phyloP scores from a whole-genome alignment of 106 monocot species.

The Iris macrosiphon region DNA sequence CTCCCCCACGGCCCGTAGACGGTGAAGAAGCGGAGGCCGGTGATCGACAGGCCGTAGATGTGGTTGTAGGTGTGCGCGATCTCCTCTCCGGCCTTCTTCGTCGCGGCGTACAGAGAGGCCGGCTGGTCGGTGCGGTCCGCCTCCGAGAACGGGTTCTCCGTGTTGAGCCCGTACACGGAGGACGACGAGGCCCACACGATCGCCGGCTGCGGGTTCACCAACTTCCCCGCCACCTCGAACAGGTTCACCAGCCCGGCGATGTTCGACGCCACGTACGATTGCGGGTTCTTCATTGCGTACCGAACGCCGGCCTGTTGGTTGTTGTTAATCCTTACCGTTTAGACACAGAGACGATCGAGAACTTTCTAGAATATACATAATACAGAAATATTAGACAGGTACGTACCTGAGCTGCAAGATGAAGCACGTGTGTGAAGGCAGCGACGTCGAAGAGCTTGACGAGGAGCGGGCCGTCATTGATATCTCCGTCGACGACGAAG shows the following conservation, averaged over 20 bases:
- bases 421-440: conserved; percentile 40
- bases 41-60: conserved; percentile 88
- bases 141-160: conserved; percentile 42
- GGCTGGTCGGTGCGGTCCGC: conserved; percentile 53
- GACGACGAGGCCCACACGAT: conserved; percentile 43
- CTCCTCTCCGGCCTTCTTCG: conserved; percentile 66
- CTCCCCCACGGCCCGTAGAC: conserved; percentile 83
- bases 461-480: conserved; percentile 26
- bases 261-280: conserved; percentile 37
- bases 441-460: conserved; percentile 15
- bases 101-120: conserved; percentile 67
- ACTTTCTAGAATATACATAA: no score
- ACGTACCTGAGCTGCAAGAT: conserved; percentile 23
- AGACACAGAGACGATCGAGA: no score
- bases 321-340: no score
- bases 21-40: conserved; percentile 76
- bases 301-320: conserved; percentile 37
- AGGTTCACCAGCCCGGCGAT: conserved; percentile 33
- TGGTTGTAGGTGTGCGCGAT: conserved; percentile 75
- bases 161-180: conserved; percentile 41
- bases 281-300: conserved; percentile 30
- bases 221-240: conserved; percentile 22
- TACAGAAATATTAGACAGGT: no score
- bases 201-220: conserved; percentile 34
- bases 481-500: conserved; percentile 19